These are phyloP conservation scores for Leccinum subtestaceum DNA, from an alignment of 768 basidiomycete species.

Conservation along the genomic window DNA sequence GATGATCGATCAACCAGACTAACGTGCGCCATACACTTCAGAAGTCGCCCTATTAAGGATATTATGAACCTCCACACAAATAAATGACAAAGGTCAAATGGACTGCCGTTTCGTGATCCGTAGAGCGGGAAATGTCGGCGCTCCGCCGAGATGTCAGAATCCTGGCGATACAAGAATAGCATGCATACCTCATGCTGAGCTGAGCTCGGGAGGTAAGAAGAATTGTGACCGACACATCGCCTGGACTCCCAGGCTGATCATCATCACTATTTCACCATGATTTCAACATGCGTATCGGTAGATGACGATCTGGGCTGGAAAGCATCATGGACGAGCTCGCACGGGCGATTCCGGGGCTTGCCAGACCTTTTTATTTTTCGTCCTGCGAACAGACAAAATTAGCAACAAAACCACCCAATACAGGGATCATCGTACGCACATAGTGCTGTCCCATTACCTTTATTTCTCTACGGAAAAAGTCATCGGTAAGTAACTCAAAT, in stretches of 20 bases:
- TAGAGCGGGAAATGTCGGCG: constrained; percentile 1
- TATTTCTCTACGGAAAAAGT: neutral
- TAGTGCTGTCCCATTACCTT: too few species aligned
- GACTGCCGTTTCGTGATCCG: neutral
- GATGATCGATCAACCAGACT: neutral
- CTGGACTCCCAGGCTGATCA: neutral
- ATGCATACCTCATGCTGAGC: neutral
- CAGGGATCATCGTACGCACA: neutral
- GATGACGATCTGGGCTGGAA: neutral
- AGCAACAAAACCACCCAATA: neutral
- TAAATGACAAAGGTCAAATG: neutral
- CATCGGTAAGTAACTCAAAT: neutral
- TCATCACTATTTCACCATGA: too few species aligned
- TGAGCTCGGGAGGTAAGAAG: neutral
- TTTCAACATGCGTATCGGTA: constrained; percentile 3
- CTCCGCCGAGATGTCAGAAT: neutral
- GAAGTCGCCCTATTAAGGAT: constrained; percentile 4
- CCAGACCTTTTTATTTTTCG: neutral
- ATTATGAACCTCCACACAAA: neutral
- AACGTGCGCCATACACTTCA: neutral
- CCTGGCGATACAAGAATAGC: neutral
- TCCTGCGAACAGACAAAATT: neutral
- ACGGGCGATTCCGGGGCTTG: neutral
- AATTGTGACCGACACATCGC: neutral
- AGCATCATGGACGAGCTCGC: neutral